Percentiles rank a stretch among this genome's conserved stretches.
Conservation (phyloP, 78 protist genomes). For the Dictyostelium purpureum region DNA sequence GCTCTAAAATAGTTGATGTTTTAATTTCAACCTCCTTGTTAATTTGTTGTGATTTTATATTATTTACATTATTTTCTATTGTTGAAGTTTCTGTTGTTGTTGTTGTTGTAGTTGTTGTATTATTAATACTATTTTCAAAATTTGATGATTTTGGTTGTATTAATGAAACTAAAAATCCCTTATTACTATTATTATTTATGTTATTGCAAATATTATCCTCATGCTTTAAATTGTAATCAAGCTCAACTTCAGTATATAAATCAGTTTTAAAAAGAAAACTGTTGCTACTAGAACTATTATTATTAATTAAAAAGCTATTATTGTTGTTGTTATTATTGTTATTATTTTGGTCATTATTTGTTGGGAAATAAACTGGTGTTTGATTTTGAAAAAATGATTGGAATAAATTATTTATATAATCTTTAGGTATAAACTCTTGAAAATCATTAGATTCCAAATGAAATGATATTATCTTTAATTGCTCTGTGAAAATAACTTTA, state of each 20-base stretch:
- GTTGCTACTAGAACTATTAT: not conserved
- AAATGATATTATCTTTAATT: slow-evolving; percentile 29
- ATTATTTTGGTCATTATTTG: not conserved
- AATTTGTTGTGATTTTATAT: not conserved
- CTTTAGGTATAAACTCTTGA: slow-evolving; percentile 39
- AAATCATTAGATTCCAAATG: slow-evolving; percentile 24
- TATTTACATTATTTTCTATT: not conserved
- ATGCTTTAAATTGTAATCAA: not conserved
- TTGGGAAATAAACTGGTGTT: not conserved
- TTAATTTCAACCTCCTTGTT: not conserved
- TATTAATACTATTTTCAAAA: not conserved
- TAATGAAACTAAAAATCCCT: too few species aligned
- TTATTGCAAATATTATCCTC: not conserved
- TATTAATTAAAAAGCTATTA: not conserved
- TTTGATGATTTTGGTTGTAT: too few species aligned
- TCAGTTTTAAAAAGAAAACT: too few species aligned
- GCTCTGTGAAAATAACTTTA: slow-evolving; percentile 10
- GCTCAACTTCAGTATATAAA: not conserved
- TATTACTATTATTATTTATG: not conserved
- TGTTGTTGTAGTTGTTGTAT: not conserved
- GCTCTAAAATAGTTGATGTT: too few species aligned
- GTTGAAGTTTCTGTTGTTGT: not conserved
- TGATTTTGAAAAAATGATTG: slow-evolving; percentile 16
- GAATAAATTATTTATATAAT: not conserved
- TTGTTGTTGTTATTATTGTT: not conserved